These are phyloP conservation scores for Macadamia tetraphylla DNA, from an alignment of 164 flowering plant species.

Conservation along the genomic window DNA sequence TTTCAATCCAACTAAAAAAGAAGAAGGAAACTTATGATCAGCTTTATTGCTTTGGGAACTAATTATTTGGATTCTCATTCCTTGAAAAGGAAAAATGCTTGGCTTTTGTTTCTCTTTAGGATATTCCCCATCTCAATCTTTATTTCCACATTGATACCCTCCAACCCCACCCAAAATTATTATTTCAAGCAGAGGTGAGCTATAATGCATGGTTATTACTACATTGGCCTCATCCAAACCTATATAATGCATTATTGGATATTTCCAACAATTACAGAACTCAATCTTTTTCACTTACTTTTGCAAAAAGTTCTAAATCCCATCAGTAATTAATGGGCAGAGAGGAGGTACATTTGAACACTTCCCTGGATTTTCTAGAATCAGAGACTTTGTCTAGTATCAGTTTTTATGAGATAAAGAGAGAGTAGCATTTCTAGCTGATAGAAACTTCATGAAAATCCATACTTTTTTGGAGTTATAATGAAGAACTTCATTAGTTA, in stretches of 20 bases:
- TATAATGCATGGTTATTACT: conserved; percentile 9
- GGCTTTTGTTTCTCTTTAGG: conserved; percentile 4
- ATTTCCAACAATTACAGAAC: conserved; percentile 4
- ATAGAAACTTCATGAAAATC: too few relatives aligned
- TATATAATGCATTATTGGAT: conserved; percentile 2
- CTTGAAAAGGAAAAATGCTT: conserved; percentile 17
- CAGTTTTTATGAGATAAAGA: too few relatives aligned
- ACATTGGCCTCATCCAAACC: conserved; percentile 12
- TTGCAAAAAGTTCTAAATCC: neutral
- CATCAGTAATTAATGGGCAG: neutral
- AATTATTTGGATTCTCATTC: conserved; percentile 1
- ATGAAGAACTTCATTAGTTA: neutral
- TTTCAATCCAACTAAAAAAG: too few relatives aligned
- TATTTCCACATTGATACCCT: neutral
- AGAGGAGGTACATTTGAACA: neutral
- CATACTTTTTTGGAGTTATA: too few relatives aligned
- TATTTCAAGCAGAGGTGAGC: conserved; percentile 3
- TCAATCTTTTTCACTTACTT: neutral
- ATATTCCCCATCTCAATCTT: conserved; percentile 1
- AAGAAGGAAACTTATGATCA: neutral
- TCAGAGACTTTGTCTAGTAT: too few relatives aligned
- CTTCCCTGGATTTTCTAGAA: too few relatives aligned
- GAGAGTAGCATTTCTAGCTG: too few relatives aligned
- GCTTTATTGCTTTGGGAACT: conserved; percentile 11
- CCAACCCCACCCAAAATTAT: neutral